These are phyloP conservation scores for Fistulifera solaris DNA, from an alignment of 108 stramenopile genomes.

Conservation along the genomic window DNA sequence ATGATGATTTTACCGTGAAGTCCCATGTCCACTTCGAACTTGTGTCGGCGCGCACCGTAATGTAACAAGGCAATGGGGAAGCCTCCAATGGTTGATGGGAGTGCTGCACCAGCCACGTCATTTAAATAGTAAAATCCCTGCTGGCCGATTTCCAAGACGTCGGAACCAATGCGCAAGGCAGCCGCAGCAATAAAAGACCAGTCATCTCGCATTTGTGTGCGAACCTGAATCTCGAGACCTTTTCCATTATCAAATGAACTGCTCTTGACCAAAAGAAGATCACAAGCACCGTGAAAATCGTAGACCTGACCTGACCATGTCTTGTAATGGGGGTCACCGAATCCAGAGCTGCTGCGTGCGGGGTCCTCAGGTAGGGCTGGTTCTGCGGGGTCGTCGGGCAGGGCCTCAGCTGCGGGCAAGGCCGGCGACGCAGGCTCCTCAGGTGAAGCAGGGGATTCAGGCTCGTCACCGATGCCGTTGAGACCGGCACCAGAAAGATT, in stretches of 20 bases:
- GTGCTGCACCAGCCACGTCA: neutral
- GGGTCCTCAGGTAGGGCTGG: too few relatives aligned
- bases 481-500: too few relatives aligned
- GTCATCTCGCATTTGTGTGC: constrained; percentile 7
- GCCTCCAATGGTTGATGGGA: neutral
- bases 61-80: neutral
- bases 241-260: constrained; percentile 9
- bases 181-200: constrained; percentile 4
- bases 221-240: constrained; percentile 8
- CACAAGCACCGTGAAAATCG: constrained; percentile 11
- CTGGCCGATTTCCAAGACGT: constrained; percentile 8
- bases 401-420: too few relatives aligned
- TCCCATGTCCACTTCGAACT: constrained; percentile 12
- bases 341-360: neutral
- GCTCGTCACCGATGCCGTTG: too few relatives aligned
- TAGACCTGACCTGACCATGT: constrained; percentile 5
- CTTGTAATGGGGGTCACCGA: constrained; percentile 5
- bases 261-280: constrained; percentile 11
- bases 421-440: too few relatives aligned
- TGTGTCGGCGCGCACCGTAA: neutral
- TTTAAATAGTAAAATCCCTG: neutral
- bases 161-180: constrained; percentile 6
- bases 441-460: too few relatives aligned
- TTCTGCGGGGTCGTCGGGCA: too few relatives aligned
- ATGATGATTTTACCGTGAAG: constrained; percentile 4